Percentiles rank a stretch among this genome's conserved stretches.
Conservation (phyloP, 495 filamentous ascomycete species). For the Podospora fimiseda region DNA sequence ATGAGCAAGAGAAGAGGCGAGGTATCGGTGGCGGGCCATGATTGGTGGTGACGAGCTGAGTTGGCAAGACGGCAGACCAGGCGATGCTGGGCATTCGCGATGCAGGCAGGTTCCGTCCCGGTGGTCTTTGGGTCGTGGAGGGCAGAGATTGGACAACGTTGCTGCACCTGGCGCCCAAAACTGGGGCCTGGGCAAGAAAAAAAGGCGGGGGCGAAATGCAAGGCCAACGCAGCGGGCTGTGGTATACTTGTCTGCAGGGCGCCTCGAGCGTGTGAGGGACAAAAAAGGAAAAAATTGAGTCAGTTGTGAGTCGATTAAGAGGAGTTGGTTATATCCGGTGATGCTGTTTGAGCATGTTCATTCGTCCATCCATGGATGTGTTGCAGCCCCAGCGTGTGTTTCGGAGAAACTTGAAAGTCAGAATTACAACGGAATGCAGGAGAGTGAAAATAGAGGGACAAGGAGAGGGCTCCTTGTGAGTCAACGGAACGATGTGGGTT, state of each 20-base stretch:
- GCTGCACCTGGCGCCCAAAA: slow-evolving; percentile 18
- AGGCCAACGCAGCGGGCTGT: slow-evolving; percentile 31
- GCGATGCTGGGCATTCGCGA: slow-evolving; percentile 17
- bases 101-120: slow-evolving; percentile 18
- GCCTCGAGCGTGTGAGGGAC: not conserved
- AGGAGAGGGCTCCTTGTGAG: too few species aligned
- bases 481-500: too few species aligned
- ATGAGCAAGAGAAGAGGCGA: not conserved
- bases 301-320: not conserved
- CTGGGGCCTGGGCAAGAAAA: slow-evolving; percentile 10
- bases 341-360: too few species aligned
- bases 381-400: too few species aligned
- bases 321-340: not conserved
- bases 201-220: slow-evolving; percentile 28
- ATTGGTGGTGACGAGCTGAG: slow-evolving; percentile 24
- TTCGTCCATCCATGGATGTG: too few species aligned
- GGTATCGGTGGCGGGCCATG: slow-evolving; percentile 18
- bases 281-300: slow-evolving; percentile 2
- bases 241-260: not conserved
- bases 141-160: slow-evolving; percentile 22
- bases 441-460: too few species aligned
- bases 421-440: too few species aligned
- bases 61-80: slow-evolving; percentile 25
- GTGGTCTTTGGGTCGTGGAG: slow-evolving; percentile 29
- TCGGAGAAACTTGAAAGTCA: too few species aligned